Evolutionary conservation across 1,284 basidiomycete species (phyloP), one percentile per base, ranked within the genome.

Genomic region (Blastosporella zonata): DNA sequence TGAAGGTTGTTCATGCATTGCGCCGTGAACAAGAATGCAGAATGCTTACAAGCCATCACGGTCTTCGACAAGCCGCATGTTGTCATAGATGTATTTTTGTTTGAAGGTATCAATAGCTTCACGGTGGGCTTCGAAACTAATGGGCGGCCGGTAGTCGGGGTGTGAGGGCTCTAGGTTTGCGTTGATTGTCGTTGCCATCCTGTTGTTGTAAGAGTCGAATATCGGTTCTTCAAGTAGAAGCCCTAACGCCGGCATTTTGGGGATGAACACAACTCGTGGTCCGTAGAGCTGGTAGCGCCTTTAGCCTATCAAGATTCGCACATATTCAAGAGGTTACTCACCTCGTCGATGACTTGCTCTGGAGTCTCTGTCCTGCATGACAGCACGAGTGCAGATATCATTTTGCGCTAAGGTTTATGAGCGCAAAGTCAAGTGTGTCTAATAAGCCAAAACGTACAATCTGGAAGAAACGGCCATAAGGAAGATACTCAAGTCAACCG

Each of bases 161-260:
- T 84, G 73, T 17, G 72, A 63, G 22, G 72, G 67, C 28, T 74
- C 60, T 15, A 82, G 63, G 40, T 79, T 79, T 49, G 78, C 71
- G 66, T 91, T 93, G 42, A 77, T 71, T 9, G 71, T 72, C 6
- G 48, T 40, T 22, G 62, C 68, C 56, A 93, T 78, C 50, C 78
- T 79, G 49, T 69, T 68, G 64, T 88, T 91, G 71, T 96, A 96
- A 6, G 81, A 82, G 43, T 84, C 78, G 62, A 93, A 95, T 55
- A 95, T 82, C 1, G 95, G 96, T 58, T 93, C 82, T 68, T 98
- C 93, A 29, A 99, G 81, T n/a, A 99, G 73, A 7, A 99, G 78
- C 6, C 97, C 97, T 15, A 99, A 78, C 0, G 93, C 90, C 10
- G 97, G 97, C 70, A 97, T 97, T 73, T 97, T 98, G 25, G 97